Base-by-base conservation (phyloP, 148 eudicot species). In the Chenopodium suecicum region DNA sequence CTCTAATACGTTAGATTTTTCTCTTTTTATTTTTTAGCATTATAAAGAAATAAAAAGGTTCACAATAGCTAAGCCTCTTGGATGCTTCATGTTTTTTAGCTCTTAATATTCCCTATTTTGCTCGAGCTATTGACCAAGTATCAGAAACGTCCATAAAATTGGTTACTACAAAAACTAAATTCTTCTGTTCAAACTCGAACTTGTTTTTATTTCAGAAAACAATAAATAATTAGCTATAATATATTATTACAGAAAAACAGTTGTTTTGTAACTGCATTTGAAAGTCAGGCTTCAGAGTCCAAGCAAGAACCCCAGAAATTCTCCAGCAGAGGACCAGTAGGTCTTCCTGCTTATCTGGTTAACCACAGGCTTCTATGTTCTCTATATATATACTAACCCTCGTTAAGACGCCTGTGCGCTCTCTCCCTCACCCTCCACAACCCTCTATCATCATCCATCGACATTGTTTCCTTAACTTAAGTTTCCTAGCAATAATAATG, bases 191-290 rank as follows among this genome's bases (percentile, higher is more conserved):
- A 76, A 52, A 81, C 83, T 56, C 19, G 23, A 50, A 16, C 77
- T 37, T 62, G 81, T 47, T 77, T 60, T 70, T 29, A 19, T 20
- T 27, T 77, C 29, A 73, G 52, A 77, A n/a, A 77, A 63, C 84
- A 77, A 70, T 68, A 7, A 76, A 31, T 6, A 34, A 7, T 62
- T 25, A 22, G 77, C 3, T 34, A 34, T 34, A 34, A 34, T 2
- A 34, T 3, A 2, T 34, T 34, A 34, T 3, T 34, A 34, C 37
- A 5, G 47, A 44, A n/a, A 31, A 25, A 3, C 67, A 1, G 74
- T 83, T 78, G 65, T 37, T 41, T 20, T 73, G 78, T 78, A 83
- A 83, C 85, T 78, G 8, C 78, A 48, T 31, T 31, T 20, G 29
- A n/a, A 50, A 25, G n/a, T 47, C 37, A 60, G 9, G 14, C 54